Evolutionary conservation across 192 early-diverging fungal genomes (phyloP).

Genomic region (Cladochytrium replicatum): DNA sequence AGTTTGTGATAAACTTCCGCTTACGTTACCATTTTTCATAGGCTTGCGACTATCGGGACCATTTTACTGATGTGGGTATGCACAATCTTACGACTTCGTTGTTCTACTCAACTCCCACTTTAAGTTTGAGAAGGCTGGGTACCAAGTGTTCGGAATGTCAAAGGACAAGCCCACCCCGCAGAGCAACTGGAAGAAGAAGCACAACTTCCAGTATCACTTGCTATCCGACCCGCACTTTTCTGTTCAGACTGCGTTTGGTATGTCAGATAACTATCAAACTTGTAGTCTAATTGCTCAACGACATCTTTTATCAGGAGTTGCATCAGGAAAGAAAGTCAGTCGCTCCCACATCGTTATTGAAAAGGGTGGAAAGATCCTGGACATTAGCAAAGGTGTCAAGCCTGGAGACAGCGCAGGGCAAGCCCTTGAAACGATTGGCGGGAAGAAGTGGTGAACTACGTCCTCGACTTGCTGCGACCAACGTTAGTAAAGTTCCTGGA

Average conservation of each 20-base stretch:
- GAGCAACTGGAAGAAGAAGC: constrained; percentile 18
- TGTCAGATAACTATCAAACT: constrained; percentile 13
- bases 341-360: constrained; percentile 24
- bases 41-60: constrained; percentile 23
- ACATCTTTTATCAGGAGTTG: constrained; percentile 14
- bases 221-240: no score
- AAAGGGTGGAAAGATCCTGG: constrained; percentile 19
- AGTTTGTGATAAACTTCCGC: no score
- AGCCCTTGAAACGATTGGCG: no score
- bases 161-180: constrained; percentile 15
- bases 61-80: no score
- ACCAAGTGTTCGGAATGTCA: constrained; percentile 25
- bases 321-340: constrained; percentile 5
- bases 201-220: constrained; percentile 21
- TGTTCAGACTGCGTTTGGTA: constrained; percentile 8
- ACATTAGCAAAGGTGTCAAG: no score
- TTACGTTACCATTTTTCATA: no score
- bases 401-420: no score
- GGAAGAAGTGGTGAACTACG: no score
- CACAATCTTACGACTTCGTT: constrained; percentile 19
- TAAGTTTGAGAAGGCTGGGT: constrained; percentile 12
- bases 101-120: constrained; percentile 17
- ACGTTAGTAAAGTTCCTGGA: no score
- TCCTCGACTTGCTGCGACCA: no score
- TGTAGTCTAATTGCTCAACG: constrained; percentile 9